Percentiles rank a stretch among this genome's conserved stretches.
These are phyloP conservation scores for Cyclotella distinguenda DNA, from an alignment of 108 stramenopile genomes.

Conservation along the genomic window DNA sequence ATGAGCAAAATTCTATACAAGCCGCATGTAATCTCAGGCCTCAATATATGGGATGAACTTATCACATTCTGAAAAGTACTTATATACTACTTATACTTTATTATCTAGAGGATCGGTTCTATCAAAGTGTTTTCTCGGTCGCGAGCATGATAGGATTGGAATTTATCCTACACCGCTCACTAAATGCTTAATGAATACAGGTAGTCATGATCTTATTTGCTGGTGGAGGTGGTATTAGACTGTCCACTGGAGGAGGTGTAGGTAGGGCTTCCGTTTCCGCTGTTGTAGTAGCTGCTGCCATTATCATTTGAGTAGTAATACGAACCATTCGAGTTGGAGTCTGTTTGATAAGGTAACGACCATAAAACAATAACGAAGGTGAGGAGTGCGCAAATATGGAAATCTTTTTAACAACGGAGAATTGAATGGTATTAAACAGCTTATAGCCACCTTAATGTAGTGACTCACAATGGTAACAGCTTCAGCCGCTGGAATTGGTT, in stretches of 20 bases:
- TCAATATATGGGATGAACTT: too few species aligned
- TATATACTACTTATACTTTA: too few species aligned
- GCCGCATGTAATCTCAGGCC: too few species aligned
- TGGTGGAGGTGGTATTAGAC: constrained; percentile 33
- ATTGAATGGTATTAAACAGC: neutral
- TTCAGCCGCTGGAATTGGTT: constrained; percentile 65
- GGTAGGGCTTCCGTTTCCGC: constrained; percentile 57
- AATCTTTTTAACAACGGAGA: too few species aligned
- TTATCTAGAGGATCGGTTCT: too few species aligned
- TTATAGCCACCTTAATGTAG: neutral
- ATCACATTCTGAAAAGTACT: too few species aligned
- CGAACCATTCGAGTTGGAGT: constrained; percentile 77
- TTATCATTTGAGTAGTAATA: constrained; percentile 89
- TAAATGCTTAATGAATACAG: too few species aligned
- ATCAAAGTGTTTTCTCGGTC: too few species aligned
- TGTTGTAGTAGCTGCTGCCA: constrained; percentile 84
- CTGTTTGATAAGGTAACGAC: constrained; percentile 15
- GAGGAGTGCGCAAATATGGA: neutral
- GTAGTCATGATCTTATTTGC: constrained; percentile 39
- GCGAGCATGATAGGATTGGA: too few species aligned
- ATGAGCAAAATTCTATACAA: too few species aligned
- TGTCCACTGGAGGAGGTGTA: constrained; percentile 72
- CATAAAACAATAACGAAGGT: neutral
- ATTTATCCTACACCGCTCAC: too few species aligned
- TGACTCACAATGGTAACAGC: constrained; percentile 77